These are phyloP conservation scores for Alternaria conjuncta DNA, from an alignment of 2,329 filamentous ascomycete genomes.

Conservation along the genomic window DNA sequence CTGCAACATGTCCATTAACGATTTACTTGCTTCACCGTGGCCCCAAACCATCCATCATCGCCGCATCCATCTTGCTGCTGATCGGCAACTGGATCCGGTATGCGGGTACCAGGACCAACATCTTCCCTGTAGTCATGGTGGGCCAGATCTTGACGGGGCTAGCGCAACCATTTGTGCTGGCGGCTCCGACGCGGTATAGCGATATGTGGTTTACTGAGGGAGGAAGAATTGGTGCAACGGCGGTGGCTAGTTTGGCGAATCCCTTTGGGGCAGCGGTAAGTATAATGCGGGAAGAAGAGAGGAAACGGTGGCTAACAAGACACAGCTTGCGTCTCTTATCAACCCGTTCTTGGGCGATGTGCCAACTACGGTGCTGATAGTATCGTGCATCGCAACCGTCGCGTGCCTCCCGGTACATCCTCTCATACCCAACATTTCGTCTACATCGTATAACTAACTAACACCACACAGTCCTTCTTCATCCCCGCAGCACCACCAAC, in stretches of 20 bases:
- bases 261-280: conserved; percentile 82
- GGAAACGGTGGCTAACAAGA: conserved; percentile 5
- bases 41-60: conserved; percentile 78
- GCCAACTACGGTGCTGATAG: conserved; percentile 82
- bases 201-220: conserved; percentile 91
- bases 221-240: conserved; percentile 86
- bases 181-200: conserved; percentile 87
- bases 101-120: conserved; percentile 66
- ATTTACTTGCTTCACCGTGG: conserved; percentile 82
- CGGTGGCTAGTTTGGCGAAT: conserved; percentile 83
- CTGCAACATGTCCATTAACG: conserved; percentile 69
- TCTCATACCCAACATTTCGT: background rate
- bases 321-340: conserved; percentile 74
- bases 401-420: conserved; percentile 64
- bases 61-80: conserved; percentile 74
- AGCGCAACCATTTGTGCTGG: conserved; percentile 89
- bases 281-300: background rate
- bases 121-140: conserved; percentile 81
- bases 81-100: conserved; percentile 92
- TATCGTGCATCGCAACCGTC: conserved; percentile 78
- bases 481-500: conserved; percentile 78
- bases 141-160: conserved; percentile 90
- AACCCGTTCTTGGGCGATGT: conserved; percentile 79
- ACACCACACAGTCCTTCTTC: conserved; percentile 67
- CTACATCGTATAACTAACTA: fast-evolving